Evolutionary conservation across 225 moss, liverwort and hornwort species (phyloP).

Genomic region (Sphagnum tenellum): DNA sequence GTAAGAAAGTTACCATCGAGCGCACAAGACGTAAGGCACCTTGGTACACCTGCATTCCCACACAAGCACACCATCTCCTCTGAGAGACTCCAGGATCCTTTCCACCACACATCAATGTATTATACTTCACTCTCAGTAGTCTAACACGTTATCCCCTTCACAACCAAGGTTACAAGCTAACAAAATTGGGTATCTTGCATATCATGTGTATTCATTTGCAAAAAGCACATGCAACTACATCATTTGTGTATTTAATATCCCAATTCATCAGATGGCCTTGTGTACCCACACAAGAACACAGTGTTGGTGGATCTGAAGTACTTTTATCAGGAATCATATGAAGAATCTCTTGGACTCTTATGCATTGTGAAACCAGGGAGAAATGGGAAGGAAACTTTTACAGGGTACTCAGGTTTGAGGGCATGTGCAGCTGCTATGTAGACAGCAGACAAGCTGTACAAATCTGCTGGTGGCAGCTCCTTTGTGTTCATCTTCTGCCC

Average conservation of each 20-base stretch:
- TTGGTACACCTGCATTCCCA: conserved; percentile 71
- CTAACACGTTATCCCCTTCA: too few species aligned
- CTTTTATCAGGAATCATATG: too few species aligned
- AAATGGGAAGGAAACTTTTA: conserved; percentile 21
- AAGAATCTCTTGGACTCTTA: too few species aligned
- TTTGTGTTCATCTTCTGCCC: conserved; percentile 54
- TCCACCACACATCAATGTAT: too few species aligned
- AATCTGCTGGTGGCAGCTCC: conserved; percentile 68
- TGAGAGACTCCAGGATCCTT: not conserved
- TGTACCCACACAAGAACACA: too few species aligned
- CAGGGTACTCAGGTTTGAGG: conserved; percentile 94
- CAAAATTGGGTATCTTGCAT: too few species aligned
- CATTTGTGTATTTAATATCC: too few species aligned
- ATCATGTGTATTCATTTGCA: too few species aligned
- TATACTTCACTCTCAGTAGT: too few species aligned
- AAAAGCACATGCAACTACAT: too few species aligned
- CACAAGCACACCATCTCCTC: not conserved
- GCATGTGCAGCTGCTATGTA: conserved; percentile 97
- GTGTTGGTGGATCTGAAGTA: too few species aligned
- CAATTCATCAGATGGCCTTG: too few species aligned
- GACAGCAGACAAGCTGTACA: conserved; percentile 93
- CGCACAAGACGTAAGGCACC: conserved; percentile 91
- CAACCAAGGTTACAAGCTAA: not conserved
- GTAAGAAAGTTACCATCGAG: not conserved
- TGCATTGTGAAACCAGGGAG: not conserved